Base-by-base conservation (phyloP, 163 green algal species). In the Scenedesmus sp. region DNA sequence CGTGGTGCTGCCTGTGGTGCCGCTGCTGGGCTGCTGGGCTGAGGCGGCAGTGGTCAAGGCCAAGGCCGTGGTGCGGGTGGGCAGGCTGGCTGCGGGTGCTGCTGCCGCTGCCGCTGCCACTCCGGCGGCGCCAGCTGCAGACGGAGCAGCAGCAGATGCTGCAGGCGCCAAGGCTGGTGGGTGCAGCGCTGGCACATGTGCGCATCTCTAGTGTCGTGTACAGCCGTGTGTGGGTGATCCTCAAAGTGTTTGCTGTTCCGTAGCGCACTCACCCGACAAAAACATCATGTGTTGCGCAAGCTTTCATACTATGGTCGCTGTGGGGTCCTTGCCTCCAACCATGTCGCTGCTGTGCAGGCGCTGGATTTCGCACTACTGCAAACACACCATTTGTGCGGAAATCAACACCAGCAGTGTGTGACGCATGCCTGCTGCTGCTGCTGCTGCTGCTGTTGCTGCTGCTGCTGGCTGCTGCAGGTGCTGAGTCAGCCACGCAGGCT, bases 1-100 rank as follows among this genome's bases (percentile, higher is more conserved):
- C 92, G 96, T 97, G 93, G 97, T 99, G 85, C 81, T 99, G 55
- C 97, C 97, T 2, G 57, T 94, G 4, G 90, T 92, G 76, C 93
- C 95, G 4, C 92, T 97, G 92, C 52, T 98, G 89, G 97, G 97
- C 67, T 97, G 95, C 18, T 99, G 97, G 97, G 87, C 93, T 23
- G 95, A 91, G 20, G 92, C 97, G 46, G 92, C 95, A 23, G 96
- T 98, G 52, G 92, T 86, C 26, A 96, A 94, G 88, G 97, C 97
- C 88, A 97, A 96, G 77, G 93, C 96, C 20, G 60, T 98, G 64
- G 85, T 98, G 92, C 46, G 89, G 96, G 82, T 87, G 96, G 88
- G 91, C 84, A 56, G 92, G 95, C 3, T 97, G 98, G 94, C 90
- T 97, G 60, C 95, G 96, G 12, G 96, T 95, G 12, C 97, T 97